phyloP scores from a whole-genome alignment of 192 early-diverging fungal species.

The Chytriomyces sp. region DNA sequence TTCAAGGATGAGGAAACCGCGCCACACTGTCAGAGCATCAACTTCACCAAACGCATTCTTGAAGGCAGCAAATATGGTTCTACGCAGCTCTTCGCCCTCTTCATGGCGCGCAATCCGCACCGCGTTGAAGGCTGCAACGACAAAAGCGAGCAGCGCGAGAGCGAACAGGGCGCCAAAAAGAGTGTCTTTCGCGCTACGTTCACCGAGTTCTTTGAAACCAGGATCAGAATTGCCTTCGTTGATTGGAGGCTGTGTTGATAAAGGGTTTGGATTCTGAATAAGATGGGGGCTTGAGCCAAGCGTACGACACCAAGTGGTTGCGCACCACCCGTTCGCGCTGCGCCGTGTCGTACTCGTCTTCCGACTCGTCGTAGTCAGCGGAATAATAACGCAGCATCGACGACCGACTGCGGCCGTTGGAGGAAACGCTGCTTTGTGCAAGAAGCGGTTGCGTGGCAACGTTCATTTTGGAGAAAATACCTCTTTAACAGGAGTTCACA shows the following conservation, averaged over 20 bases:
- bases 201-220: not conserved
- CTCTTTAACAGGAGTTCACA: too few relatives aligned
- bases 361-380: not conserved
- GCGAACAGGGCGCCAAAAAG: conserved; percentile 16
- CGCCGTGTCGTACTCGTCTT: not conserved
- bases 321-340: not conserved
- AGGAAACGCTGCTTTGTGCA: not conserved
- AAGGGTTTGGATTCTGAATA: not conserved
- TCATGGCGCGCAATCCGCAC: conserved; percentile 55
- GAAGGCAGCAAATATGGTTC: conserved; percentile 9
- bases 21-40: conserved; percentile 35
- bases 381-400: conserved; percentile 12
- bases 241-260: not conserved
- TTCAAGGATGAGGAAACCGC: not conserved
- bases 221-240: not conserved
- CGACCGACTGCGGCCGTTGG: not conserved
- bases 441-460: conserved; percentile 2
- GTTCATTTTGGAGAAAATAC: too few relatives aligned
- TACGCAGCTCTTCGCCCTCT: not conserved
- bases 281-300: not conserved
- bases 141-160: not conserved
- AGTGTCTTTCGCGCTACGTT: conserved; percentile 9
- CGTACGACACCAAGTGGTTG: not conserved
- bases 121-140: conserved; percentile 54
- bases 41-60: conserved; percentile 26